A percentile compares a stretch with the other conserved stretches of the same genome.
Evolutionary conservation across 1,284 basidiomycete species (phyloP).

Genomic region (Sporisorium exsertum): DNA sequence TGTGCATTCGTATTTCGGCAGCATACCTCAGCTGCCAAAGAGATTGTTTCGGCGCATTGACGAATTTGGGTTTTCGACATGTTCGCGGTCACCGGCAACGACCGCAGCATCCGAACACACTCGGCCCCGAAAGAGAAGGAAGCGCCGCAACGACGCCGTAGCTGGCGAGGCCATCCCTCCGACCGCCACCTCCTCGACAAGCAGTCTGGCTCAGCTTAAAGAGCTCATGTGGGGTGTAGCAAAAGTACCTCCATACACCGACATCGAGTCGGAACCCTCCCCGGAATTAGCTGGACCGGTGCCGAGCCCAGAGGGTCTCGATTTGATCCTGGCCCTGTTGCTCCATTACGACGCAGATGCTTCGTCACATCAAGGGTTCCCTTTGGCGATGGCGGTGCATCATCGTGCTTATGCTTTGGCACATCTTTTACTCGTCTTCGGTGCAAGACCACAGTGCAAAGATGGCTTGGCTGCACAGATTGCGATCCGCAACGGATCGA

Average conservation of each 20-base stretch:
- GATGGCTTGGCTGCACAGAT: constrained; percentile 37
- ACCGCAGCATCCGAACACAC: background rate
- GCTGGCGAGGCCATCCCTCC: background rate
- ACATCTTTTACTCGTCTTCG: constrained; percentile 26
- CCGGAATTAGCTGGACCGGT: constrained; percentile 11
- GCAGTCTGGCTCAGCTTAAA: constrained; percentile 1
- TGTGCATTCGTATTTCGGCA: background rate
- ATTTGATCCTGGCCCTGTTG: constrained; percentile 28
- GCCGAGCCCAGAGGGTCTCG: constrained; percentile 13
- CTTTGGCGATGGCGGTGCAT: constrained; percentile 47
- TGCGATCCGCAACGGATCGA: constrained; percentile 34
- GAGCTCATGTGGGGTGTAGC: constrained; percentile 4
- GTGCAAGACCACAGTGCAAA: constrained; percentile 33
- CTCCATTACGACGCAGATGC: constrained; percentile 18
- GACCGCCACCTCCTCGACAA: background rate
- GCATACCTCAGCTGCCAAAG: constrained; percentile 20
- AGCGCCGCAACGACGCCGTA: background rate
- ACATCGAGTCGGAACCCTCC: background rate
- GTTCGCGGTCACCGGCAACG: background rate
- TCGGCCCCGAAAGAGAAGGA: constrained; percentile 18
- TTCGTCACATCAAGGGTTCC: constrained; percentile 36
- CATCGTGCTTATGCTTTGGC: constrained; percentile 24
- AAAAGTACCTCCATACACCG: background rate
- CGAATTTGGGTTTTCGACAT: too few relatives aligned
- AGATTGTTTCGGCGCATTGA: constrained; percentile 38